Base-by-base conservation (phyloP, 805 yeast species). In the baker's yeast (Saccharomyces cerevisiae) region DNA sequence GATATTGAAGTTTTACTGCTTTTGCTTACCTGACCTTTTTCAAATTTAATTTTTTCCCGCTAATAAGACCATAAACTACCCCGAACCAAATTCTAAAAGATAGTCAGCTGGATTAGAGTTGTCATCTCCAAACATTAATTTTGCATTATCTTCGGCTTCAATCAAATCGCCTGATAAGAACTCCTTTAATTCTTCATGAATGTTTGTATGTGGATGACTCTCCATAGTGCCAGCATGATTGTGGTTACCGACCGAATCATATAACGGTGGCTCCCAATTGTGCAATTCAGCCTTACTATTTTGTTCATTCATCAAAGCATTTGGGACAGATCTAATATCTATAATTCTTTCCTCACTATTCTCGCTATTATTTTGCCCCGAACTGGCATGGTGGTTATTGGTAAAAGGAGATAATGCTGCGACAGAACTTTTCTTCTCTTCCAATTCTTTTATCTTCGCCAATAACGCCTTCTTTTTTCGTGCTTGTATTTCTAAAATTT, bases 401-500 rank as follows among this genome's bases (percentile, higher is more conserved):
- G 31, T 43, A 46, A 21, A 32, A 30, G 22, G 43, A 17, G 43
- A 17, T 26, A 50, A 17, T 1, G 43, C 8, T 6, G 43, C 43
- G 22, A 36, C 43, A 17, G 43, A 36, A 4, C 41, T 27, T 41
- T 54, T 52, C 47, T 58, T 54, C 26, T 63, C 60, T 41, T 70
- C 70, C 47, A 75, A 51, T 55, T 74, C 73, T 14, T 65, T 57
- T 11, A 79, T 73, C 53, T 74, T 74, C 1, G 63, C 53, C 21
- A 71, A 63, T 31, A 86, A 66, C 22, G 74, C 72, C 1, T 60
- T 67, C 52, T 77, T 69, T 55, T 83, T 72, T 26, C 68, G 66
- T 46, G 79, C 80, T 66, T 87, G 94, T 51, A 73, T 72, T 6
- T 73, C 71, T 62, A 84, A 71, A 4, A 87, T 88, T 52, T 79